These are phyloP conservation scores for Gastrodia elata DNA, from an alignment of 106 monocot species.

Conservation along the genomic window DNA sequence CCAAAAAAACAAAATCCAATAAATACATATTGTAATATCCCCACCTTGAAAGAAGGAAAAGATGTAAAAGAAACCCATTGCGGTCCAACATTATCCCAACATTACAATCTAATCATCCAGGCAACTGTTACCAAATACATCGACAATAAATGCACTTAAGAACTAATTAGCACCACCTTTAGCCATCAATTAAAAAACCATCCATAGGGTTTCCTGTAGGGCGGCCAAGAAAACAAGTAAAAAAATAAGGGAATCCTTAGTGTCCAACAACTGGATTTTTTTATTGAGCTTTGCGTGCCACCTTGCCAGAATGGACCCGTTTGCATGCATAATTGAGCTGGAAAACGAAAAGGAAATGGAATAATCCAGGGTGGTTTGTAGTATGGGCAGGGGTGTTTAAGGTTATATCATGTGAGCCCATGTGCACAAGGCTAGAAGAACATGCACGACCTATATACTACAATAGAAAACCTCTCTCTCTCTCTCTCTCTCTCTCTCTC, in stretches of 20 bases:
- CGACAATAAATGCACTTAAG: not conserved
- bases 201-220: not conserved
- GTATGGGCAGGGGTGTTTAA: constrained; percentile 2
- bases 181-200: not conserved
- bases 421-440: constrained; percentile 7
- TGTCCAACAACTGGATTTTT: not conserved
- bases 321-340: constrained; percentile 6
- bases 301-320: not conserved
- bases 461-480: not conserved
- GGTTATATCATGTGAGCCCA: constrained; percentile 12
- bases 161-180: not conserved
- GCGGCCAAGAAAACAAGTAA: not conserved
- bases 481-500: not conserved
- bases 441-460: constrained; percentile 12
- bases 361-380: constrained; percentile 17
- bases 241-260: not conserved
- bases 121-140: not conserved
- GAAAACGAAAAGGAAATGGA: not conserved
- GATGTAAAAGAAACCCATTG: no score
- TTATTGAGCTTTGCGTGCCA: not conserved
- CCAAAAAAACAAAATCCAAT: no score
- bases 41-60: no score
- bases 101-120: constrained; percentile 2
- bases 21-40: no score
- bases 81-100: constrained; percentile 2